Evolutionary conservation across 1,139 yeast species (phyloP).

Genomic region (Zygosaccharomyces pseudobailii): DNA sequence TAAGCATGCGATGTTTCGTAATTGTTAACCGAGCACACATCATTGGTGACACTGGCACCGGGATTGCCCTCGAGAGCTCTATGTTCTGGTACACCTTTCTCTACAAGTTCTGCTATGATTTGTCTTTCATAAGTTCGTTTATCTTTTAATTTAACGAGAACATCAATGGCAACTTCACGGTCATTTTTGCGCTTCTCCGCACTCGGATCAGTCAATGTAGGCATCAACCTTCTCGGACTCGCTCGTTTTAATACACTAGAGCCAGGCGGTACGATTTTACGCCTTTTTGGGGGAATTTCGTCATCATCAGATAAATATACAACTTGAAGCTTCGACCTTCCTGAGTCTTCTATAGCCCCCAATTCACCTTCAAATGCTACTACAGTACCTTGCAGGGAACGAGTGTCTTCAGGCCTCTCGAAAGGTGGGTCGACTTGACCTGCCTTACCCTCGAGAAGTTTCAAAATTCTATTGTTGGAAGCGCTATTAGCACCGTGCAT

Average conservation of each 20-base stretch:
- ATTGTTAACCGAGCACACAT: conserved; percentile 26
- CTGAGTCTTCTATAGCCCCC: conserved; percentile 1
- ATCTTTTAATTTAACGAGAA: conserved; percentile 8
- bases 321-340: conserved; percentile 1
- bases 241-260: conserved; percentile 1
- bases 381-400: conserved; percentile 1
- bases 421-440: neutral
- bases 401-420: neutral
- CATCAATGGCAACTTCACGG: conserved; percentile 15
- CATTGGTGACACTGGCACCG: conserved; percentile 24
- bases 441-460: neutral
- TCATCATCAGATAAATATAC: conserved; percentile 2
- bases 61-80: conserved; percentile 16
- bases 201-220: conserved; percentile 11
- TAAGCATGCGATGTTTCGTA: conserved; percentile 23
- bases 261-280: neutral
- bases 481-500: neutral
- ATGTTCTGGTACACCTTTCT: conserved; percentile 20
- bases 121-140: conserved; percentile 7
- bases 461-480: neutral
- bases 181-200: conserved; percentile 16
- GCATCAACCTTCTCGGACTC: conserved; percentile 1
- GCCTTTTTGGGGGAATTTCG: neutral
- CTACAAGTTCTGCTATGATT: conserved; percentile 14
- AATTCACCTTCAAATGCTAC: conserved; percentile 3